phyloP scores from a whole-genome alignment of 495 filamentous ascomycete genomes.

The Platismatia glauca region DNA sequence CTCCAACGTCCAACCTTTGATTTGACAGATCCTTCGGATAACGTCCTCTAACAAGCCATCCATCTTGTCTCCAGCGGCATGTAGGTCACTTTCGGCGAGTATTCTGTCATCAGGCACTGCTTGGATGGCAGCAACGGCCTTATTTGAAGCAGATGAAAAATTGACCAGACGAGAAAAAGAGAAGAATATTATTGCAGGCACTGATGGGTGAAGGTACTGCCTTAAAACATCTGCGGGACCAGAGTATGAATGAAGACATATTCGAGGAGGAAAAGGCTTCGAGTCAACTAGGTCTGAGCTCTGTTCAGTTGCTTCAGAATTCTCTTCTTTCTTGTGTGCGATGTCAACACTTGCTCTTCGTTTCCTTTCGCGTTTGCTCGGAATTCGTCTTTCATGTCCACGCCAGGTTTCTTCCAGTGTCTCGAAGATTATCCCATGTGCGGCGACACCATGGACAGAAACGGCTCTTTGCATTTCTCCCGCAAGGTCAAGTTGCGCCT shows the following conservation, averaged over 20 bases:
- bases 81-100: constrained; percentile 84
- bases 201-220: constrained; percentile 65
- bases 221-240: constrained; percentile 66
- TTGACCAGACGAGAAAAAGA: constrained; percentile 86
- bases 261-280: constrained; percentile 72
- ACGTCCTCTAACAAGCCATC: constrained; percentile 68
- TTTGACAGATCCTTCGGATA: constrained; percentile 57
- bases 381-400: constrained; percentile 63
- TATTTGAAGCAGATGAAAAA: constrained; percentile 48
- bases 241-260: constrained; percentile 91
- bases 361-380: constrained; percentile 54
- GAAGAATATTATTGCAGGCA: constrained; percentile 74
- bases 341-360: constrained; percentile 31
- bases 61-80: constrained; percentile 75
- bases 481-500: constrained; percentile 77
- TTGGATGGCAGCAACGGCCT: constrained; percentile 57
- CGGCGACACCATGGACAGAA: constrained; percentile 85
- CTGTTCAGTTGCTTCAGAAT: constrained; percentile 28
- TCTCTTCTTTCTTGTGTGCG: constrained; percentile 29
- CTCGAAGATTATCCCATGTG: constrained; percentile 75
- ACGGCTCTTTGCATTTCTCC: constrained; percentile 73
- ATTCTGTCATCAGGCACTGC: constrained; percentile 67
- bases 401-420: constrained; percentile 68
- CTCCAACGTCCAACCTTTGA: constrained; percentile 70
- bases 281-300: constrained; percentile 24